Evolutionary conservation across 148 eudicot genomes (phyloP), one percentile per base, ranked within the genome.

Genomic region (Mesembryanthemum crystallinum): DNA sequence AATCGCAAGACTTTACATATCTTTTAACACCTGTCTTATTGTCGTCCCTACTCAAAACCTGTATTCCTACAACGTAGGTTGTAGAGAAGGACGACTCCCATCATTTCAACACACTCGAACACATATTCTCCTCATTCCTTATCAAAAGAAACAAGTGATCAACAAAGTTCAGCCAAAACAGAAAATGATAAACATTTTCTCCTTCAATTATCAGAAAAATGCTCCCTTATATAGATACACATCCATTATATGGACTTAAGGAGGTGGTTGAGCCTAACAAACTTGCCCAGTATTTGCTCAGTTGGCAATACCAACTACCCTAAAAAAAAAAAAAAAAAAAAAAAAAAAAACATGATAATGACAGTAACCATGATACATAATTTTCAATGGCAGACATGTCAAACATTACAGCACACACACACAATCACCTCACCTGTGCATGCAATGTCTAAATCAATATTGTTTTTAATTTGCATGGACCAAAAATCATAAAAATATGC

Each of bases 271-370:
- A 63, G 45, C 49, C n/a, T 57, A 74, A 74, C 30, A 35, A 63
- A 2, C 28, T 24, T 64, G 77, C 59, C 32, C 60, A 58, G 14
- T 52, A 54, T 51, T 43, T 63, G 68, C 64, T 62, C 63, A 72
- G 64, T 72, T 71, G 80, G 65, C 71, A 54, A 14, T n/a, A 25
- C 58, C 67, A 78, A 78, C 80, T 27, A 39, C 72, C 76, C 63
- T 64, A 42, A 52, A 27, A 54, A 0, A 78, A 63, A 49, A 64
- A 35, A 37, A 78, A 63, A 49, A 64, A 35, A 37, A n/a, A 42
- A 52, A 27, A 54, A 0, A 78, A 63, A 49, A 64, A 35, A 37
- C 3, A 13, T 51, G 64, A 71, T 33, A 17, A 49, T 33, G 61
- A 63, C 69, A 62, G 24, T 47, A 42, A 13, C n/a, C 11, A 45